Percentiles rank a stretch among this genome's conserved stretches.
phyloP scores from a whole-genome alignment of 768 basidiomycete species.

The Hygrophoropsis aurantiaca region DNA sequence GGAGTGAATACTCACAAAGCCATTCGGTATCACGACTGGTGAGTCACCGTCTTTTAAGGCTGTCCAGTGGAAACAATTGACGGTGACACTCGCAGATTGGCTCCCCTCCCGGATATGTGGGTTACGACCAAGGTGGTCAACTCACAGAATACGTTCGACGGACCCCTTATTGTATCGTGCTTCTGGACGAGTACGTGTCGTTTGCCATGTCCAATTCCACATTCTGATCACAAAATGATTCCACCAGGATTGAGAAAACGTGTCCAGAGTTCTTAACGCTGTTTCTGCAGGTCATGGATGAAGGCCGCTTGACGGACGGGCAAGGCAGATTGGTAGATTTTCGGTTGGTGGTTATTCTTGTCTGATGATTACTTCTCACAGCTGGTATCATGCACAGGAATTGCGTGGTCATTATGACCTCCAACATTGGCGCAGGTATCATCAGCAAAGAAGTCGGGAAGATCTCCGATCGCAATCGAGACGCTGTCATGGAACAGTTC shows the following conservation, averaged over 20 bases:
- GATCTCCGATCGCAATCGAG: conserved; percentile 49
- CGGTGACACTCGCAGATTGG: conserved; percentile 21
- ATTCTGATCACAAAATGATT: not conserved
- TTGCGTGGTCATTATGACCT: conserved; percentile 88
- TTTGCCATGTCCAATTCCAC: not conserved
- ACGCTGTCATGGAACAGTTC: conserved; percentile 72
- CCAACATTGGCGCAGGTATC: conserved; percentile 75
- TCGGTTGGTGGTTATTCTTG: not conserved
- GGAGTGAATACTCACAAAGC: conserved; percentile 42
- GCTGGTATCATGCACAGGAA: conserved; percentile 43
- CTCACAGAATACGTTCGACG: conserved; percentile 44
- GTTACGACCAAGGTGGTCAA: conserved; percentile 42
- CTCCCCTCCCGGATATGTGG: conserved; percentile 40
- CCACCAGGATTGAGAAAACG: conserved; percentile 39
- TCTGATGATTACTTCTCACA: not conserved
- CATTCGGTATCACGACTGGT: conserved; percentile 43
- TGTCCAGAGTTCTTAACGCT: conserved; percentile 43
- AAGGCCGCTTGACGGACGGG: conserved; percentile 44
- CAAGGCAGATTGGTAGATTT: conserved; percentile 12
- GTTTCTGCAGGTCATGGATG: conserved; percentile 48
- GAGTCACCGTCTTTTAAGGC: not conserved
- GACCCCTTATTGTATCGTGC: conserved; percentile 35
- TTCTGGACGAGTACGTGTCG: conserved; percentile 21
- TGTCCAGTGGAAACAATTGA: not conserved
- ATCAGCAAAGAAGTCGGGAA: conserved; percentile 42